phyloP scores from a whole-genome alignment of 78 protist species.

The Chrysochromulina tobinii region DNA sequence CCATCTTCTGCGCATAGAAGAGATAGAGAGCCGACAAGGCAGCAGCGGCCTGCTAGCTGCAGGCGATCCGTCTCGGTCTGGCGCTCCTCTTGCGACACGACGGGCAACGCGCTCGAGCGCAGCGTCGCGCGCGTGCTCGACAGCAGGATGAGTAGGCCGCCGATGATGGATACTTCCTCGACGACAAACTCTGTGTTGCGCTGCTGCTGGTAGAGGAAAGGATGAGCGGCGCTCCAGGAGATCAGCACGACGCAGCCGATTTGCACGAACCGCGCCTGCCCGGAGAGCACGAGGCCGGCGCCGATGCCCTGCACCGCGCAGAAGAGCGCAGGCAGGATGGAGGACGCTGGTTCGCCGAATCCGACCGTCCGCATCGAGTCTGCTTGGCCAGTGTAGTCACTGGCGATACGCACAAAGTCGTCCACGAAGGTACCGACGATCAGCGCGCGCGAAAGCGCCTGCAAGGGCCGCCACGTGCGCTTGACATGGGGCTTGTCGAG shows the following conservation, averaged over 20 bases:
- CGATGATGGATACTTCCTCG: neutral
- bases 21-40: no score
- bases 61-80: no score
- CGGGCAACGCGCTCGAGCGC: no score
- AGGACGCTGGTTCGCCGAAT: neutral
- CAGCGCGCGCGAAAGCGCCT: neutral
- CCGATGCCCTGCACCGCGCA: neutral
- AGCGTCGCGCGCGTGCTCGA: neutral
- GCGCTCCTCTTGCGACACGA: no score
- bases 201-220: neutral
- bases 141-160: neutral
- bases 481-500: no score
- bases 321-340: neutral
- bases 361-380: neutral
- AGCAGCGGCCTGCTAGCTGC: no score
- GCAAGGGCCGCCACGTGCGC: neutral
- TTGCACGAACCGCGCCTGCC: neutral
- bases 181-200: neutral
- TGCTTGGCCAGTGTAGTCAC: neutral
- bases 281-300: neutral
- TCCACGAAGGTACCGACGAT: constrained; percentile 2
- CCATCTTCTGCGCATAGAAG: no score
- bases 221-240: neutral
- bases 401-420: neutral
- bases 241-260: neutral